Evolutionary conservation across 2,329 filamentous ascomycete species (phyloP).

Genomic region (Clonostachys chloroleuca): DNA sequence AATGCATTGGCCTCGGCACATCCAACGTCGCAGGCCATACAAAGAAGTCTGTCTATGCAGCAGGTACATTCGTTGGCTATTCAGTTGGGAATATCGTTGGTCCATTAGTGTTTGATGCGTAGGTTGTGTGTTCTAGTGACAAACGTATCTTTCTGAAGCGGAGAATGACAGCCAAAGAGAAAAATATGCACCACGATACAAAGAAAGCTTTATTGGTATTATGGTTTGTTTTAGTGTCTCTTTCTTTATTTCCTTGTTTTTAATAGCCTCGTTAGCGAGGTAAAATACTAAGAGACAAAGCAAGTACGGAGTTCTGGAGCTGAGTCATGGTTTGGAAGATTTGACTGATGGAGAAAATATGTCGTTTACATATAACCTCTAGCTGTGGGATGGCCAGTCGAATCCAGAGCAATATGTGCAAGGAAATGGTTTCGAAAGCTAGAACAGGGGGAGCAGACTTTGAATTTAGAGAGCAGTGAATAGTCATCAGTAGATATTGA

Average conservation of each 20-base stretch:
- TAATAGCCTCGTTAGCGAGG: constrained; percentile 15
- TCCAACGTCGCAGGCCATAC: constrained; percentile 24
- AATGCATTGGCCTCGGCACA: constrained; percentile 20
- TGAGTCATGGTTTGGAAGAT: constrained; percentile 29
- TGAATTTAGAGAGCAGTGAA: too few species aligned
- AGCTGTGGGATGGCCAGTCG: background rate
- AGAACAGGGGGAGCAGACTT: too few species aligned
- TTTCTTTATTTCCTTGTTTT: constrained; percentile 17
- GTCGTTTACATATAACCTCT: constrained; percentile 6
- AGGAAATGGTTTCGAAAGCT: too few species aligned
- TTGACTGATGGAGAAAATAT: constrained; percentile 27
- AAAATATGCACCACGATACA: constrained; percentile 21
- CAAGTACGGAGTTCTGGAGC: constrained; percentile 18
- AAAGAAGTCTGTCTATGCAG: constrained; percentile 20
- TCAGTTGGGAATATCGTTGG: constrained; percentile 25
- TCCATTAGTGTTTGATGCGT: constrained; percentile 23
- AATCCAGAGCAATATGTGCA: too few species aligned
- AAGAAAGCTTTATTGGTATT: constrained; percentile 20
- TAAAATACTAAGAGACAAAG: constrained; percentile 21
- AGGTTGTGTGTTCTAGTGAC: constrained; percentile 1
- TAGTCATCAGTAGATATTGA: too few species aligned
- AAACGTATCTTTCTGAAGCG: background rate
- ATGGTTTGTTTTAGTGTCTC: constrained; percentile 21
- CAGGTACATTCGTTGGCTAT: constrained; percentile 22
- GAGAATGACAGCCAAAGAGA: background rate